Conservation (phyloP, 768 basidiomycete species). For the Aureoboletus auriporus region DNA sequence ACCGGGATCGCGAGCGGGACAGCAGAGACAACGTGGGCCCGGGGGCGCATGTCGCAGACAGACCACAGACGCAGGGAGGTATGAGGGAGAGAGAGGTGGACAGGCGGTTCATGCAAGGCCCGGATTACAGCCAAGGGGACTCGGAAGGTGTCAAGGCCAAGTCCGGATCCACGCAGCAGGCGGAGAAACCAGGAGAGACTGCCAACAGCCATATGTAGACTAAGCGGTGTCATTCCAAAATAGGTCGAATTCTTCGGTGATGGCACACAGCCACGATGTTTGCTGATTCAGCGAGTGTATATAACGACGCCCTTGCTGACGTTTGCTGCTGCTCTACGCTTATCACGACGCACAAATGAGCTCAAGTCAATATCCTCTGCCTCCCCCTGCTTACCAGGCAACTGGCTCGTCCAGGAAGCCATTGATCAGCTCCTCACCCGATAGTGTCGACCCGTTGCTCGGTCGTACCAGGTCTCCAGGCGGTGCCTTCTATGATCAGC, state of each 20-base stretch:
- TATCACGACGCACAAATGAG: conserved; percentile 45
- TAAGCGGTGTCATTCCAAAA: too few relatives aligned
- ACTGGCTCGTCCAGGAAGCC: conserved; percentile 37
- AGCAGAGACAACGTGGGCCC: background rate
- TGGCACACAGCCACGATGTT: conserved; percentile 18
- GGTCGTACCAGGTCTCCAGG: conserved; percentile 41
- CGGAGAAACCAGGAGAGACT: conserved; percentile 2
- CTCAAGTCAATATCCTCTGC: conserved; percentile 48
- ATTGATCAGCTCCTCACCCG: conserved; percentile 34
- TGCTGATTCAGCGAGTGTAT: conserved; percentile 22
- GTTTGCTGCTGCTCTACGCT: conserved; percentile 10
- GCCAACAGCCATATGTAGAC: conserved; percentile 6
- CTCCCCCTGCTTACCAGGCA: conserved; percentile 56
- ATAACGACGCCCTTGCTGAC: conserved; percentile 11
- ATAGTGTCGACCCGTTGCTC: conserved; percentile 53
- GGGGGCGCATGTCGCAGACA: background rate
- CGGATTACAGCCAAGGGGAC: conserved; percentile 24
- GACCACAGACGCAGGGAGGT: background rate
- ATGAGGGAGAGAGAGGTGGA: background rate
- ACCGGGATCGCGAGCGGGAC: conserved; percentile 7
- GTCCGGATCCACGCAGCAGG: conserved; percentile 13
- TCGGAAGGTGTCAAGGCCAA: conserved; percentile 2
- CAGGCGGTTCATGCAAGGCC: conserved; percentile 19
- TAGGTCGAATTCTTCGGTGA: too few relatives aligned
- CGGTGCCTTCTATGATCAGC: conserved; percentile 69